A percentile compares a stretch with the other conserved stretches of the same genome.
phyloP scores from a whole-genome alignment of 129 eudicot species.

The Smallanthus sonchifolius region DNA sequence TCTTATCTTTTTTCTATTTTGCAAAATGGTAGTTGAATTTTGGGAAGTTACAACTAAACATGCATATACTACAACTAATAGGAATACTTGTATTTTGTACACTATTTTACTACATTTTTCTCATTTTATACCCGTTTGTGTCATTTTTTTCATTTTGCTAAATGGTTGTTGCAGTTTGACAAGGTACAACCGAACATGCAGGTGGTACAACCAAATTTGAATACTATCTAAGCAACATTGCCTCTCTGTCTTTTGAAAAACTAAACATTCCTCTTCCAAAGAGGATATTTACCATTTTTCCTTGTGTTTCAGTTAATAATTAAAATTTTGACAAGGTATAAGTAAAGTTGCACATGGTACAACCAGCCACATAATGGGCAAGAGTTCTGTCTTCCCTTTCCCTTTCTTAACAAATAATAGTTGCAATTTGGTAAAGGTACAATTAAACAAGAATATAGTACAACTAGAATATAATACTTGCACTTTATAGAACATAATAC shows the following conservation, averaged over 20 bases:
- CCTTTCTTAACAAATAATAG: too few species aligned
- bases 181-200: too few species aligned
- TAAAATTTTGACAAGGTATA: neutral
- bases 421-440: neutral
- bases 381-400: too few species aligned
- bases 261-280: neutral
- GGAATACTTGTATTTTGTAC: neutral
- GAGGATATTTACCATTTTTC: neutral
- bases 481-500: neutral
- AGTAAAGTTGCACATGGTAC: constrained; percentile 2
- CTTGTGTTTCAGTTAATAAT: neutral
- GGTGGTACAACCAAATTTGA: too few species aligned
- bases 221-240: too few species aligned
- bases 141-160: too few species aligned
- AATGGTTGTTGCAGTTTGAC: too few species aligned
- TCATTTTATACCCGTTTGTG: too few species aligned
- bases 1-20: constrained; percentile 11
- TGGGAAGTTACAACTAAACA: neutral
- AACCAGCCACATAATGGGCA: neutral
- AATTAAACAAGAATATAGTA: neutral
- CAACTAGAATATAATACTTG: neutral
- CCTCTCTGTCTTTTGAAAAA: neutral
- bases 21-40: constrained; percentile 3
- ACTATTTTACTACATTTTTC: neutral
- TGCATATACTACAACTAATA: neutral